Base-by-base conservation (phyloP, 345 rosid genomes). In the Salix exigua region DNA sequence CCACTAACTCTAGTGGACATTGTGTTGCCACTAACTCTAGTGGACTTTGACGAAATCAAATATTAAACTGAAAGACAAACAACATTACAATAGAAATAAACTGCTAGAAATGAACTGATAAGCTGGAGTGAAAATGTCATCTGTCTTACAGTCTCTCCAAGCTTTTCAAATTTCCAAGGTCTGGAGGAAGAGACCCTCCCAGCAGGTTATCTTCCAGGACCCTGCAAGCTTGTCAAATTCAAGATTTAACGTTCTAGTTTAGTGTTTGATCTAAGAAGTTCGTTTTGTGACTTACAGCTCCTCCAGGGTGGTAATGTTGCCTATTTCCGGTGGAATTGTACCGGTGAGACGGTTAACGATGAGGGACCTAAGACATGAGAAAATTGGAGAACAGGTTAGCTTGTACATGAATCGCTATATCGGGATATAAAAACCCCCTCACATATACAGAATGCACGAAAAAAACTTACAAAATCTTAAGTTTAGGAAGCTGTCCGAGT, bases 301-400 rank as follows among this genome's bases (percentile, higher is more conserved):
- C 80, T 73, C 77, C 63, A 96, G 89, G 28, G 92, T 87, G 71
- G 84, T 37, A 67, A 89, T 88, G 66, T 67, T 81, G 78, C 91
- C 96, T 37, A 96, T 70, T 78, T 89, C 85, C 35, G 40, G 60
- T 40, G 98, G 97, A 77, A 96, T 77, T 37, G 86, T 31, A 66
- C 97, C 97, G 44, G 72, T 85, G 73, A 96, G 70, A 68, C 91
- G 91, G 83, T 93, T 96, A 74, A 89, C 98, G 0, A 77, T 7
- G 33, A 91, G 51, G 14, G 90, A 82, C 77, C 99, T 96, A 72
- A 72, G 66, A 8, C 44, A 58, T 55, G 66, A 68, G 48, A 19
- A 6, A 14, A 33, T 35, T 61, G 10, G 13, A 0, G 38, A 64
- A 26, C 48, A 18, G 68, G 11, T 37, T 61, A 60, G 10, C 35